phyloP scores from a whole-genome alignment of 2,329 filamentous ascomycete genomes.

The Cordyceps cicadae region DNA sequence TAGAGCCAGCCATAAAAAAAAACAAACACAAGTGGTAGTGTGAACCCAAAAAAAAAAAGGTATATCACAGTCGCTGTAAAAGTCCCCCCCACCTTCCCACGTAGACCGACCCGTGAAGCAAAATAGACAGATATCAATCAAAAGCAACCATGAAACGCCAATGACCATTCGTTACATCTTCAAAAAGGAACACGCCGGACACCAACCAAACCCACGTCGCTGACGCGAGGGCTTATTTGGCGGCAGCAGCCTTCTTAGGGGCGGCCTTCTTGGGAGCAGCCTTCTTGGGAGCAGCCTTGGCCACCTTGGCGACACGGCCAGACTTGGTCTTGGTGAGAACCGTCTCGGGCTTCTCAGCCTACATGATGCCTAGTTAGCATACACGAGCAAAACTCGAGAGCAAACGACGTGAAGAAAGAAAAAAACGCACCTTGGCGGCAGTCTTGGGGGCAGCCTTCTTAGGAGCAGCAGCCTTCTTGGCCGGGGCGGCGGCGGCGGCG shows the following conservation, averaged over 20 bases:
- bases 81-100: neutral
- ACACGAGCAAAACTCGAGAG: no score
- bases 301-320: constrained; percentile 69
- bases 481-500: constrained; percentile 26
- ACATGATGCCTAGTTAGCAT: no score
- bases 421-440: constrained; percentile 32
- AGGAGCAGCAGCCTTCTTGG: constrained; percentile 36
- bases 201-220: neutral
- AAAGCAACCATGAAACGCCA: constrained; percentile 18
- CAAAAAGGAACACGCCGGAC: constrained; percentile 1
- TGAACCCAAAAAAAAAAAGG: neutral
- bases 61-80: constrained; percentile 5
- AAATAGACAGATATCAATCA: constrained; percentile 5
- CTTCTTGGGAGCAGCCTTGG: constrained; percentile 41
- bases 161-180: constrained; percentile 19
- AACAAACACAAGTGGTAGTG: neutral
- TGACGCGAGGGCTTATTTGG: constrained; percentile 26
- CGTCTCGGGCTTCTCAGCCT: constrained; percentile 55
- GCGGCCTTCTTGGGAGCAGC: constrained; percentile 36
- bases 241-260: constrained; percentile 35
- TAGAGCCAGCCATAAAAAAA: neutral
- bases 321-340: constrained; percentile 76
- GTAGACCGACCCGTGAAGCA: constrained; percentile 4
- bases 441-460: constrained; percentile 41
- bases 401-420: neutral